Conservation (phyloP, 768 basidiomycete genomes). For the button mushroom (Agaricus bisporus) region DNA sequence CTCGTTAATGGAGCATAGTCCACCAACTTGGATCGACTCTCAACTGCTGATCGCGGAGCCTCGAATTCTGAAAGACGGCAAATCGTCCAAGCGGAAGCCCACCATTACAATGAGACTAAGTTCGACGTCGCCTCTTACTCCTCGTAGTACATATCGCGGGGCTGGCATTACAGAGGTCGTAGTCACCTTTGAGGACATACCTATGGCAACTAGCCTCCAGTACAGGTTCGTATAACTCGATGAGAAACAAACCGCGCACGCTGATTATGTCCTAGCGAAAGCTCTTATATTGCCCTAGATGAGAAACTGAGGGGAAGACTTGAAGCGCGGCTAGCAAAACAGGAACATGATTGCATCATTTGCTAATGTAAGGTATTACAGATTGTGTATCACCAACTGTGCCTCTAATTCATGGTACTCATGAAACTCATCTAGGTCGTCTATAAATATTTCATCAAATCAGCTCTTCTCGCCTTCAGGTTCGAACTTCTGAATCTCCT, state of each 20-base stretch:
- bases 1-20: slow-evolving; percentile 47
- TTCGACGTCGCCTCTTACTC: slow-evolving; percentile 25
- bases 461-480: no score
- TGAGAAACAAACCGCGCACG: not conserved
- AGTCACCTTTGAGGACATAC: slow-evolving; percentile 33
- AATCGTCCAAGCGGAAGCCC: slow-evolving; percentile 22
- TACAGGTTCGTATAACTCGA: slow-evolving; percentile 39
- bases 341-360: slow-evolving; percentile 39
- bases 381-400: not conserved
- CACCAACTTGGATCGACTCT: slow-evolving; percentile 53
- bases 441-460: not conserved
- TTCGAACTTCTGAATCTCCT: no score
- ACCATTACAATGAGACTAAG: slow-evolving; percentile 33
- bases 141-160: slow-evolving; percentile 13
- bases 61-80: slow-evolving; percentile 6
- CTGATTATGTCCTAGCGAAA: slow-evolving; percentile 25
- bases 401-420: not conserved
- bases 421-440: not conserved
- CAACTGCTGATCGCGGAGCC: slow-evolving; percentile 38
- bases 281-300: slow-evolving; percentile 39
- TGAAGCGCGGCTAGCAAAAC: slow-evolving; percentile 37
- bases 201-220: slow-evolving; percentile 38
- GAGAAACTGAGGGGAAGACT: slow-evolving; percentile 39
- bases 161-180: slow-evolving; percentile 22
- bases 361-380: slow-evolving; percentile 22